Percentiles rank a stretch among this genome's conserved stretches.
phyloP scores from a whole-genome alignment of 441 rosid genomes.

The Erodium moschatum region DNA sequence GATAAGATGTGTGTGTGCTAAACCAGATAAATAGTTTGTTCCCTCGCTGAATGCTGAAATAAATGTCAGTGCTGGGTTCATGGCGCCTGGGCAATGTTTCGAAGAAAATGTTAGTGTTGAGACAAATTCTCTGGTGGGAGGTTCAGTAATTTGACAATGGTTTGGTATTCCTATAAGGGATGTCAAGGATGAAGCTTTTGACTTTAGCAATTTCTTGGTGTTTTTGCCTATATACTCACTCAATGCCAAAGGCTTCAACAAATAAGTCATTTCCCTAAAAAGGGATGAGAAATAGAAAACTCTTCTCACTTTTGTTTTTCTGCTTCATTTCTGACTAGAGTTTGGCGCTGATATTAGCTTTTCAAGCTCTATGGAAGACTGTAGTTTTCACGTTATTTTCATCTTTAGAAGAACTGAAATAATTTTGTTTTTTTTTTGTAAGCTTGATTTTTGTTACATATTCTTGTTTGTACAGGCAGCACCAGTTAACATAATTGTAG shows the following conservation, averaged over 20 bases:
- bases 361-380: no score
- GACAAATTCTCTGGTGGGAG: neutral
- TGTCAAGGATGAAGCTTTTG: neutral
- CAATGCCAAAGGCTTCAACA: neutral
- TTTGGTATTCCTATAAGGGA: neutral
- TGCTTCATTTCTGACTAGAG: neutral
- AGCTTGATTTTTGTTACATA: neutral
- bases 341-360: neutral
- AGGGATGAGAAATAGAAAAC: neutral
- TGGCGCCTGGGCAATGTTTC: neutral
- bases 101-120: neutral
- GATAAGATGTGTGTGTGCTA: neutral
- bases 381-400: no score
- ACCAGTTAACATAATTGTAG: constrained; percentile 81
- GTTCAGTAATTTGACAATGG: neutral
- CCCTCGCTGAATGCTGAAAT: neutral
- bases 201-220: neutral
- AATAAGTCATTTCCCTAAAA: neutral
- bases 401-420: neutral
- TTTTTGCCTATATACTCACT: neutral
- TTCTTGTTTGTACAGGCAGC: constrained; percentile 46
- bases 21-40: neutral
- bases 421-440: neutral
- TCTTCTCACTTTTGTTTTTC: neutral
- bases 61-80: neutral